phyloP scores from a whole-genome alignment of 2,329 filamentous ascomycete genomes.

The Phaeomoniella chlamydospora region DNA sequence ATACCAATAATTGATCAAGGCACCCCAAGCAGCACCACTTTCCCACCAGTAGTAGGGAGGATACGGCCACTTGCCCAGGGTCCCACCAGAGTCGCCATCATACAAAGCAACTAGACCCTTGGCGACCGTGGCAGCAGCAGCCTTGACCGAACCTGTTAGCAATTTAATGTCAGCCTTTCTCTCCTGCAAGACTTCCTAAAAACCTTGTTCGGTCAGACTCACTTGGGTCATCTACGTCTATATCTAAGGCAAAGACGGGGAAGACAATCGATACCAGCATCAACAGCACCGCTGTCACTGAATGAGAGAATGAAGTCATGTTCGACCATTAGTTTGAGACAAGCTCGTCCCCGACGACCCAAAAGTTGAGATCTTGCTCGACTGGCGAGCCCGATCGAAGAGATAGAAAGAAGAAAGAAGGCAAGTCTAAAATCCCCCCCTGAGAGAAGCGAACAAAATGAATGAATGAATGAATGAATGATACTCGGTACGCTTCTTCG shows the following conservation, averaged over 20 bases:
- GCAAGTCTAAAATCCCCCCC: too few species aligned
- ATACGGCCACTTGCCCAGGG: constrained; percentile 47
- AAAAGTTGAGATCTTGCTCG: too few species aligned
- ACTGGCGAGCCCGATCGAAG: too few species aligned
- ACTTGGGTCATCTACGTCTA: not conserved
- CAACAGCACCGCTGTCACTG: not conserved
- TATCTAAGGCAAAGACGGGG: not conserved
- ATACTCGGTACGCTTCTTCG: too few species aligned
- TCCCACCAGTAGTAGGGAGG: constrained; percentile 57
- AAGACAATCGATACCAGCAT: not conserved
- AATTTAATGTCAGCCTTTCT: too few species aligned
- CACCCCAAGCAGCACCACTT: constrained; percentile 50
- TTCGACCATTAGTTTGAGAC: too few species aligned
- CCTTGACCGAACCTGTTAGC: constrained; percentile 25
- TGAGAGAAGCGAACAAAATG: too few species aligned
- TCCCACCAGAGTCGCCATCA: constrained; percentile 35
- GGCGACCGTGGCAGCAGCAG: constrained; percentile 25
- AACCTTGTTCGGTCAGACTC: too few species aligned
- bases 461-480: too few species aligned
- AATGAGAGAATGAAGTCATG: not conserved
- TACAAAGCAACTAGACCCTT: constrained; percentile 38
- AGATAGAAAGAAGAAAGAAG: too few species aligned
- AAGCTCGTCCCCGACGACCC: too few species aligned
- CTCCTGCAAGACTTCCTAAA: too few species aligned
- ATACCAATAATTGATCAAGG: constrained; percentile 55